Evolutionary conservation across 1,139 yeast genomes (phyloP).

Genomic region (Candida sanyaensis): DNA sequence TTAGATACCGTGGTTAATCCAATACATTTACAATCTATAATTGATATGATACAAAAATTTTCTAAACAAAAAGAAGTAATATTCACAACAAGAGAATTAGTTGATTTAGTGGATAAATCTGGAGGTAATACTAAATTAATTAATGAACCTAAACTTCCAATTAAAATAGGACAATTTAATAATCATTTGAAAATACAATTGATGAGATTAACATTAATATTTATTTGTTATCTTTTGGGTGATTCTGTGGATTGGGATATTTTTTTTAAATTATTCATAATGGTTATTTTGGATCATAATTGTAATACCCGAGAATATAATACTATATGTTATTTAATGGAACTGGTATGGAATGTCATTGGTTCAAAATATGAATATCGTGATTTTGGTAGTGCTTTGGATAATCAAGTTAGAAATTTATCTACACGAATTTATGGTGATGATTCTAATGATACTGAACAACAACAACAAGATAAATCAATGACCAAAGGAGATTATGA

Average conservation of each 20-base stretch:
- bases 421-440: neutral
- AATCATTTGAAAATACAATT: conserved; percentile 12
- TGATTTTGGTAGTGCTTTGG: neutral
- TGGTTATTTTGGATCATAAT: conserved; percentile 21
- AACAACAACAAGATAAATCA: neutral
- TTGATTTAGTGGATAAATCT: neutral
- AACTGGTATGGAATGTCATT: conserved; percentile 7
- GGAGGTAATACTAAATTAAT: conserved; percentile 3
- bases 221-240: conserved; percentile 6
- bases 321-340: conserved; percentile 13
- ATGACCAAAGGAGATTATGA: neutral
- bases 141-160: conserved; percentile 1
- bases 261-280: conserved; percentile 12
- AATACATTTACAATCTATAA: conserved; percentile 1
- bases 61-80: neutral
- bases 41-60: conserved; percentile 1
- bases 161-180: conserved; percentile 16
- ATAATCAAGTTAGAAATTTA: neutral
- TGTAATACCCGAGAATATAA: conserved; percentile 13
- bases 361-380: neutral
- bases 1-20: conserved; percentile 8
- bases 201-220: conserved; percentile 15
- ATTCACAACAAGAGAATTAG: conserved; percentile 1
- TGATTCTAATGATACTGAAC: neutral
- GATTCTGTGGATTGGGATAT: neutral